These are phyloP conservation scores for Xylaria acuta DNA, from an alignment of 495 filamentous ascomycete genomes.

Conservation along the genomic window DNA sequence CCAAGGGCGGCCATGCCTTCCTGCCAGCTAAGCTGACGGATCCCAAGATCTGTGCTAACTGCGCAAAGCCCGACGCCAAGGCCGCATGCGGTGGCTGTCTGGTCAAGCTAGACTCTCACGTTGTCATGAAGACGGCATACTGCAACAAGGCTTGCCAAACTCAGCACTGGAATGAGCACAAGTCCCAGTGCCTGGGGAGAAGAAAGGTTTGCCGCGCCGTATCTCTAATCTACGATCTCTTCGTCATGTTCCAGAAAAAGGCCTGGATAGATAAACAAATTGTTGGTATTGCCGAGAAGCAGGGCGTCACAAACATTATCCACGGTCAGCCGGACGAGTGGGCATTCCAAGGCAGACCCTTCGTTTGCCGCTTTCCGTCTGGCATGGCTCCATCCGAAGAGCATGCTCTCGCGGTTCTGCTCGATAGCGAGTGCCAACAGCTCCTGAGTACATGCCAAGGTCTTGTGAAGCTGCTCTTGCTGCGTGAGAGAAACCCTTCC, in stretches of 20 bases:
- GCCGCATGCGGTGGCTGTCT: conserved; percentile 16
- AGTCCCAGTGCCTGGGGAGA: conserved; percentile 3
- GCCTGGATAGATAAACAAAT: background rate
- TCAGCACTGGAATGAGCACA: conserved; percentile 12
- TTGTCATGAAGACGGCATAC: conserved; percentile 17
- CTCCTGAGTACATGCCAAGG: background rate
- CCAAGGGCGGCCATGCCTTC: background rate
- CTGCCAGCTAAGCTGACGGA: conserved; percentile 7
- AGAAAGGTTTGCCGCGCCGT: conserved; percentile 1
- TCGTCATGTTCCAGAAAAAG: conserved; percentile 8
- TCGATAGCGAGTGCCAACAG: background rate
- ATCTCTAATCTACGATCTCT: conserved; percentile 3
- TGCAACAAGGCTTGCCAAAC: conserved; percentile 12
- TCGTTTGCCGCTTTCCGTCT: conserved; percentile 4
- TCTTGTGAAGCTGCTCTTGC: conserved; percentile 3
- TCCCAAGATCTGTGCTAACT: conserved; percentile 15
- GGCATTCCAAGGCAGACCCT: background rate
- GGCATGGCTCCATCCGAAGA: conserved; percentile 1
- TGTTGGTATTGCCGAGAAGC: conserved; percentile 4
- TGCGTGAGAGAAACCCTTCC: background rate
- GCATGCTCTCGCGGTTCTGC: conserved; percentile 3
- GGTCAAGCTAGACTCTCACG: background rate
- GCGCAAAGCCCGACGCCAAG: background rate
- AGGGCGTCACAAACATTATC: background rate
- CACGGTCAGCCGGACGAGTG: background rate